Evolutionary conservation across 805 yeast genomes (phyloP).

Genomic region (Candida manassasensis): DNA sequence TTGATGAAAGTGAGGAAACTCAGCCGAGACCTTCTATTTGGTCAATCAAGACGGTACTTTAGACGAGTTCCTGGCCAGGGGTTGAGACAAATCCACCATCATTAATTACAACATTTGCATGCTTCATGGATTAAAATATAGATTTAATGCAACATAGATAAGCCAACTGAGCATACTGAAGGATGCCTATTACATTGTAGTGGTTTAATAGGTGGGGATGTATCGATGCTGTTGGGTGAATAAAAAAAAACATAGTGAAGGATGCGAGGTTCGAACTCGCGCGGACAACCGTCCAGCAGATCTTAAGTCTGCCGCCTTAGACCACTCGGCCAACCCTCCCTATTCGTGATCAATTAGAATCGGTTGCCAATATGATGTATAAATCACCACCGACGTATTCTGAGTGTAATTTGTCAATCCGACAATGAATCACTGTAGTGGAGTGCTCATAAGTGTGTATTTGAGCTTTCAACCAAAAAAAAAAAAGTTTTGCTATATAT

Average conservation of each 20-base stretch:
- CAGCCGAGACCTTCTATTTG: slow-evolving; percentile 35
- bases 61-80: slow-evolving; percentile 37
- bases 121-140: no score
- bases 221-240: neutral
- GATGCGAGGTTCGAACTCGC: slow-evolving; percentile 53
- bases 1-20: slow-evolving; percentile 36
- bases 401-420: no score
- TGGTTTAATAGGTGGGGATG: neutral
- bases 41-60: slow-evolving; percentile 24
- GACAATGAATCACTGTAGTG: no score
- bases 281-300: slow-evolving; percentile 47
- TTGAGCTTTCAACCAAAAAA: no score
- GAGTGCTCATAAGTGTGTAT: no score
- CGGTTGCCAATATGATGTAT: neutral
- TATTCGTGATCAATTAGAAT: slow-evolving; percentile 3
- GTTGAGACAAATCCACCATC: slow-evolving; percentile 15
- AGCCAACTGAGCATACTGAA: no score
- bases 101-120: no score
- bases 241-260: slow-evolving; percentile 34
- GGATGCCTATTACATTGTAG: no score
- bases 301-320: slow-evolving; percentile 51
- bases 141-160: no score
- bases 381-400: no score
- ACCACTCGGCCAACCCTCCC: slow-evolving; percentile 52
- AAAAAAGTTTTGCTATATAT: no score